Base-by-base conservation (phyloP, 805 yeast species). In the Spathaspora passalidarum region DNA sequence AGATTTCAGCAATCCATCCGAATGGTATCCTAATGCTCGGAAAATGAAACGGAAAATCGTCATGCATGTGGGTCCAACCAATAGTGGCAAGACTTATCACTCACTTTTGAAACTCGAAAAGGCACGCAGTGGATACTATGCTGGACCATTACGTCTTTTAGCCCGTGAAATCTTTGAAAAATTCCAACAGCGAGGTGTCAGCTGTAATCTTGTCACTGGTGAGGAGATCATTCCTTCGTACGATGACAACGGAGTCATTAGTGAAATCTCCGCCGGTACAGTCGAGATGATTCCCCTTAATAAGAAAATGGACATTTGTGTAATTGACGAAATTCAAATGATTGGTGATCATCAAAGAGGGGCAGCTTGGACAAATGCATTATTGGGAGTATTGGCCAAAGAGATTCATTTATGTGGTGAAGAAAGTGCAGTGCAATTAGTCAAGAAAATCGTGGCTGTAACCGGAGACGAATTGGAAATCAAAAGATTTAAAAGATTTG, bases 31-130 rank as follows among this genome's bases (percentile, higher is more conserved):
- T 0, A 81, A 75, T 38, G 95, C 99, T 0, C 73, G 98, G 34
- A 79, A 81, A 51, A 72, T 89, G 69, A 82, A 81, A 51, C 72
- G 99, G 34, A 83, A 85, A 42, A 75, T 94, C 41, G 76, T 86
- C n/a, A 79, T 94, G 82, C 99, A 94, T 61, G 88, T 94, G 9
- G 99, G 99, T 0, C 99, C 99, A 1, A 94, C 99, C 0, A 94
- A 94, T 62, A 84, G 94, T 53, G 99, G 99, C 10, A 94, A 94
- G 58, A 94, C 98, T 0, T 87, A 88, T 59, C 77, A 79, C 40
- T 96, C 98, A 0, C 67, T 94, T 39, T 74, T 85, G 55, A 75
- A 81, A 45, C 72, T 94, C 41, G 82, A 82, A 54, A 56, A 63
- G 17, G 81, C 89, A 13, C 73, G 80, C 25, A 75, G 82, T 16